These are phyloP conservation scores for Lumnitzera littorea DNA, from an alignment of 345 rosid species.

Conservation along the genomic window DNA sequence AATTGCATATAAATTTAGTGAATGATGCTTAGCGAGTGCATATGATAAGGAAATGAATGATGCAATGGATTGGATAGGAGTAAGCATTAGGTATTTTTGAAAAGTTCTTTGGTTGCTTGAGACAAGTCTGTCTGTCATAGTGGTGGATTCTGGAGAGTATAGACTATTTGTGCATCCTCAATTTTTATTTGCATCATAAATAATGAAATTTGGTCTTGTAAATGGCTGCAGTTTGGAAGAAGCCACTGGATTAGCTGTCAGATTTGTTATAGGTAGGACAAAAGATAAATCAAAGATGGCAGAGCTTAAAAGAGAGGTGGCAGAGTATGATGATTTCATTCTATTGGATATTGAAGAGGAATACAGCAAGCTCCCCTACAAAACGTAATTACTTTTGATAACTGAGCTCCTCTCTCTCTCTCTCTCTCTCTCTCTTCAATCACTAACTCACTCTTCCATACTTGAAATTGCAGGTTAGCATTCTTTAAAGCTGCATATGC, in stretches of 20 bases:
- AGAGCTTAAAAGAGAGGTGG: conserved; percentile 63
- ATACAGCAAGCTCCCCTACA: conserved; percentile 96
- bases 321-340: conserved; percentile 75
- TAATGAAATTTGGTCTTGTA: too few relatives aligned
- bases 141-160: too few relatives aligned
- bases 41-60: not conserved
- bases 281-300: conserved; percentile 49
- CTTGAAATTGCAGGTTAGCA: conserved; percentile 46
- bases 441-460: not conserved
- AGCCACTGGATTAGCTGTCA: conserved; percentile 72
- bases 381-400: conserved; percentile 65
- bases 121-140: too few relatives aligned
- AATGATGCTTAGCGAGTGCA: not conserved
- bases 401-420: not conserved
- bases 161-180: too few relatives aligned
- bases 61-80: too few relatives aligned
- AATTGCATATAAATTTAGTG: not conserved
- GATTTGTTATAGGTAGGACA: conserved; percentile 73
- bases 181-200: too few relatives aligned
- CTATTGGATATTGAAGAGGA: conserved; percentile 87
- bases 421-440: not conserved
- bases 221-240: conserved; percentile 62
- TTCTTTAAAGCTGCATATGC: conserved; percentile 89
- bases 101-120: too few relatives aligned
- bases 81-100: too few relatives aligned